These are phyloP conservation scores for Zygosaccharomyces bailii DNA, from an alignment of 805 yeast species.

Conservation along the genomic window DNA sequence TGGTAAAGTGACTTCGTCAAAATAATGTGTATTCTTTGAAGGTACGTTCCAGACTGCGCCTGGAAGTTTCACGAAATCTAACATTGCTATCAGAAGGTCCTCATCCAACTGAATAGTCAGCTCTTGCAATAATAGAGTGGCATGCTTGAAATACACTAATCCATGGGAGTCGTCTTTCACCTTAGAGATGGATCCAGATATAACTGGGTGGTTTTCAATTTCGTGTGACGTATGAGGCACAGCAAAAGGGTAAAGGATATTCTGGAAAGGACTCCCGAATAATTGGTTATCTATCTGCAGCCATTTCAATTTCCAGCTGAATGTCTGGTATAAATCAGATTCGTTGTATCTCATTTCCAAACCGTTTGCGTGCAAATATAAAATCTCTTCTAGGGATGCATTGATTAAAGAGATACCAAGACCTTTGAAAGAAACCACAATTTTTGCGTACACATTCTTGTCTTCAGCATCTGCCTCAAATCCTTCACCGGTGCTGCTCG, in stretches of 20 bases:
- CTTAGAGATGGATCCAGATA: constrained; percentile 78
- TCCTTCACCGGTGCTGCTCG: constrained; percentile 39
- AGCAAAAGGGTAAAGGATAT: constrained; percentile 82
- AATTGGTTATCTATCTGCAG: constrained; percentile 90
- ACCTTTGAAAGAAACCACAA: constrained; percentile 72
- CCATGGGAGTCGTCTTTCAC: constrained; percentile 91
- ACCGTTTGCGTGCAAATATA: constrained; percentile 80
- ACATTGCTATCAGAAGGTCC: constrained; percentile 76
- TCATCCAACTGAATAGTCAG: constrained; percentile 92
- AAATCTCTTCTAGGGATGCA: constrained; percentile 65
- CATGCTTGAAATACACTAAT: constrained; percentile 83
- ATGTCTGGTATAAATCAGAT: constrained; percentile 77
- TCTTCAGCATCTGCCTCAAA: constrained; percentile 50
- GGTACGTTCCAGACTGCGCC: constrained; percentile 73
- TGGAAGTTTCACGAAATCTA: constrained; percentile 77
- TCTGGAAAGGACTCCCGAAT: constrained; percentile 84
- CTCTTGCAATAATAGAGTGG: constrained; percentile 84
- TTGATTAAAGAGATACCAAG: constrained; percentile 83
- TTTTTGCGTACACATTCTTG: constrained; percentile 35
- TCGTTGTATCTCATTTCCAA: constrained; percentile 76
- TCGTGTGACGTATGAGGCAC: constrained; percentile 82
- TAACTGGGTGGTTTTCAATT: constrained; percentile 83
- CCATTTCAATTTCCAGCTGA: constrained; percentile 86
- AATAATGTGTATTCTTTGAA: constrained; percentile 44
- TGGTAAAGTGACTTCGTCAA: constrained; percentile 69